These are phyloP conservation scores for Myotisia sp. DNA, from an alignment of 2,329 filamentous ascomycete species.

Conservation along the genomic window DNA sequence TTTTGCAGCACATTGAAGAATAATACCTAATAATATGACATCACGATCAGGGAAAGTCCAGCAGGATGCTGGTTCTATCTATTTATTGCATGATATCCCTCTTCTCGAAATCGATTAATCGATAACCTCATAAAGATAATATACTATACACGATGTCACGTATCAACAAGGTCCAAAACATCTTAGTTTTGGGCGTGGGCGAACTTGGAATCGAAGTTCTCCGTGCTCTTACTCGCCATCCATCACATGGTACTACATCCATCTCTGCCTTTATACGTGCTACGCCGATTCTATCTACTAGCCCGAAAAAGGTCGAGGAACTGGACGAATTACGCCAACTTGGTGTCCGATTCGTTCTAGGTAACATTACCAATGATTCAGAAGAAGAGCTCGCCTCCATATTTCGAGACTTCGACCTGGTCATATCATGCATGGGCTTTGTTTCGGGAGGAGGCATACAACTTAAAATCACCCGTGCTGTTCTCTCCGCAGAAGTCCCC, in stretches of 20 bases:
- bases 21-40: too few relatives aligned
- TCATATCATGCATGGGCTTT: conserved; percentile 51
- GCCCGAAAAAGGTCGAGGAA: conserved; percentile 24
- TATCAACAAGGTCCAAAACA: conserved; percentile 1
- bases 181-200: conserved; percentile 8
- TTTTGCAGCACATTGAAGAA: too few relatives aligned
- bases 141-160: background rate
- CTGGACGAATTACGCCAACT: conserved; percentile 22
- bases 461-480: conserved; percentile 43
- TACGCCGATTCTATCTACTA: conserved; percentile 20
- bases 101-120: too few relatives aligned
- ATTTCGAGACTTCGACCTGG: conserved; percentile 26
- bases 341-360: conserved; percentile 30
- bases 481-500: conserved; percentile 35
- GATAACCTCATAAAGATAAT: too few relatives aligned
- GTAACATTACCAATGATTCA: conserved; percentile 30
- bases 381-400: conserved; percentile 26
- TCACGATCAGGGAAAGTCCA: too few relatives aligned
- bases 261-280: conserved; percentile 43
- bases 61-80: too few relatives aligned
- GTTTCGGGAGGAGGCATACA: conserved; percentile 42
- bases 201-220: conserved; percentile 7
- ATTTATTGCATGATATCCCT: too few relatives aligned
- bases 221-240: conserved; percentile 35
- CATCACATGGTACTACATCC: conserved; percentile 23